A percentile compares a stretch with the other conserved stretches of the same genome.
phyloP scores from a whole-genome alignment of 352 stramenopile genomes.

The Pythium chondricola region DNA sequence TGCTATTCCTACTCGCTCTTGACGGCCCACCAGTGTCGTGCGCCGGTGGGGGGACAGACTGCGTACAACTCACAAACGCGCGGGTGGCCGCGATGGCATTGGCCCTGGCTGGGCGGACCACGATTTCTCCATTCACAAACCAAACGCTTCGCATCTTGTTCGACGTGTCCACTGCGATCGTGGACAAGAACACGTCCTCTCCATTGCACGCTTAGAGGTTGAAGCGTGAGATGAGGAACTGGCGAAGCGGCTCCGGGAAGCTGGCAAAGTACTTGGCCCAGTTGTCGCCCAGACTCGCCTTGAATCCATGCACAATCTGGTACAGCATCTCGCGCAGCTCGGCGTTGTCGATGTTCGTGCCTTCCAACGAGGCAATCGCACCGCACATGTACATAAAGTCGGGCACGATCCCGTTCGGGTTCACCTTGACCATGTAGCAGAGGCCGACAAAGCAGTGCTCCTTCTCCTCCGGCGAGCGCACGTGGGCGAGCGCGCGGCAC shows the following conservation, averaged over 20 bases:
- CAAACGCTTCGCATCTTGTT: too few relatives aligned
- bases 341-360: slow-evolving; percentile 63
- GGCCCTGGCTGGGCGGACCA: too few relatives aligned
- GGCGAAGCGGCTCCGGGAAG: slow-evolving; percentile 74
- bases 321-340: slow-evolving; percentile 84
- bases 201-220: slow-evolving; percentile 51
- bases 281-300: slow-evolving; percentile 81
- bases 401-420: slow-evolving; percentile 81
- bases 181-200: too few relatives aligned
- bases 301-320: slow-evolving; percentile 87
- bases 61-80: slow-evolving; percentile 17
- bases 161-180: too few relatives aligned
- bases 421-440: slow-evolving; percentile 89
- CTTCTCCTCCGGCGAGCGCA: slow-evolving; percentile 82
- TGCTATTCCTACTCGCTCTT: slow-evolving; percentile 30
- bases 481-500: slow-evolving; percentile 81
- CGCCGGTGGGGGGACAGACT: too few relatives aligned
- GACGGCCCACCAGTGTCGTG: too few relatives aligned
- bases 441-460: slow-evolving; percentile 87
- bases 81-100: too few relatives aligned
- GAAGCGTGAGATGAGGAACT: slow-evolving; percentile 78
- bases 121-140: too few relatives aligned
- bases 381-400: slow-evolving; percentile 90
- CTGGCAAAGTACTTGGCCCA: slow-evolving; percentile 82
- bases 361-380: slow-evolving; percentile 82